A percentile compares a stretch with the other conserved stretches of the same genome.
phyloP scores from a whole-genome alignment of 768 basidiomycete species.

The Lactarius trivialis region DNA sequence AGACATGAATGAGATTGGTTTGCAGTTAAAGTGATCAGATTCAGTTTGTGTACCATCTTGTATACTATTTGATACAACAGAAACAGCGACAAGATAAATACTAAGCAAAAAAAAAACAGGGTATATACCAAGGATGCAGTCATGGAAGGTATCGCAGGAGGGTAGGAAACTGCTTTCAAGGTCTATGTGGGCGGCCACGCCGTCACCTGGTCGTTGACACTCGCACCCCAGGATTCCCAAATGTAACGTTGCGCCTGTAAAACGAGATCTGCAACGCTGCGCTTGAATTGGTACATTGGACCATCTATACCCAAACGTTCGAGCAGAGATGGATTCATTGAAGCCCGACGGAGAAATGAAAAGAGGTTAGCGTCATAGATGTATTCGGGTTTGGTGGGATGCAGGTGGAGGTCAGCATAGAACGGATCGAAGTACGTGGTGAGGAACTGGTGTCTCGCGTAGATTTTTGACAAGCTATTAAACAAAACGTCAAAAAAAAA shows the following conservation, averaged over 20 bases:
- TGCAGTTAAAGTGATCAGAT: too few relatives aligned
- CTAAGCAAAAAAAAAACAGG: slow-evolving; percentile 1
- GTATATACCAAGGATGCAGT: not conserved
- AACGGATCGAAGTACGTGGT: slow-evolving; percentile 76
- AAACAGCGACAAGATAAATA: not conserved
- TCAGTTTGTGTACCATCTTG: not conserved
- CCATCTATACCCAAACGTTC: slow-evolving; percentile 13
- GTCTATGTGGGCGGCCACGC: slow-evolving; percentile 22
- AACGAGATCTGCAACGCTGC: slow-evolving; percentile 5
- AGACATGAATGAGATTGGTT: too few relatives aligned
- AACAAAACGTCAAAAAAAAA: not conserved
- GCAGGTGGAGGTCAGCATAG: slow-evolving; percentile 61
- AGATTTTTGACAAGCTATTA: slow-evolving; percentile 40
- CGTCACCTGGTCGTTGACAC: slow-evolving; percentile 4
- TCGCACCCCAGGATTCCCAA: slow-evolving; percentile 20
- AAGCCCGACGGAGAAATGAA: slow-evolving; percentile 19
- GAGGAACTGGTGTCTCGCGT: slow-evolving; percentile 53
- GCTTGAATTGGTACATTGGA: slow-evolving; percentile 2
- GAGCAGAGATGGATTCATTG: slow-evolving; percentile 3
- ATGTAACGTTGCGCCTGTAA: slow-evolving; percentile 13
- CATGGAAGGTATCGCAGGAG: slow-evolving; percentile 11
- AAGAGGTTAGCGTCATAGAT: slow-evolving; percentile 34
- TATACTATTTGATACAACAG: slow-evolving; percentile 1
- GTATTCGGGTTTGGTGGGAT: slow-evolving; percentile 38
- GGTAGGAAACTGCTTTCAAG: not conserved